A percentile compares a stretch with the other conserved stretches of the same genome.
Evolutionary conservation across 768 basidiomycete genomes (phyloP).

Genomic region (Strobilomyces dryophilus): DNA sequence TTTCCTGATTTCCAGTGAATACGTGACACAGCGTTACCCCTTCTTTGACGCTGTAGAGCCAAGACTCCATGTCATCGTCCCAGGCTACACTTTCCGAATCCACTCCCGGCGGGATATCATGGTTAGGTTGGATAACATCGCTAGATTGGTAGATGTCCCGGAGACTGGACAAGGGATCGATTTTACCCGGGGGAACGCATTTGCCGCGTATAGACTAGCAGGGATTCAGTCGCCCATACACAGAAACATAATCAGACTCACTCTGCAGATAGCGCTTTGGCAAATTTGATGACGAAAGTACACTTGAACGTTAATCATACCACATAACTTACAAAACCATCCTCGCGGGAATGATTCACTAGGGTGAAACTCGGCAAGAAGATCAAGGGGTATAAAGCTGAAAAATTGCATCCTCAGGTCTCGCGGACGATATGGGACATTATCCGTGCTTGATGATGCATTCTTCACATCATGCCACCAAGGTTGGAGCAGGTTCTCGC

Average conservation of each 20-base stretch:
- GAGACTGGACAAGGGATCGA: slow-evolving; percentile 19
- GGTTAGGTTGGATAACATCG: slow-evolving; percentile 15
- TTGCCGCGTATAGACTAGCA: slow-evolving; percentile 9
- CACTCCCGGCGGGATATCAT: slow-evolving; percentile 17
- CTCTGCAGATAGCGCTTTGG: slow-evolving; percentile 37
- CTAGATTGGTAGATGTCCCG: slow-evolving; percentile 17
- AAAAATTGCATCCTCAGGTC: slow-evolving; percentile 25
- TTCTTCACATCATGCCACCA: slow-evolving; percentile 23
- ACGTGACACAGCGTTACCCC: slow-evolving; percentile 37
- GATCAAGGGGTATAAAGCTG: slow-evolving; percentile 29
- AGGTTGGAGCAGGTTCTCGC: slow-evolving; percentile 8
- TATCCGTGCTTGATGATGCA: neutral
- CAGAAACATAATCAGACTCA: slow-evolving; percentile 15
- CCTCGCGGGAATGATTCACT: slow-evolving; percentile 38
- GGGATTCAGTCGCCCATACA: slow-evolving; percentile 9
- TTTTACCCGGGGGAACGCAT: slow-evolving; percentile 10
- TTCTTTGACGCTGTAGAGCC: slow-evolving; percentile 19
- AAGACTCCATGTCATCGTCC: slow-evolving; percentile 31
- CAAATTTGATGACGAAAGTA: slow-evolving; percentile 47
- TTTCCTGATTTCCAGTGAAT: slow-evolving; percentile 44
- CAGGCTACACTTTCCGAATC: slow-evolving; percentile 12
- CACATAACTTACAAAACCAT: slow-evolving; percentile 48
- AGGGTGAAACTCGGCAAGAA: slow-evolving; percentile 28
- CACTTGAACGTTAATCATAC: slow-evolving; percentile 44
- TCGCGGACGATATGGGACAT: slow-evolving; percentile 18